Base-by-base conservation (phyloP, 225 moss, liverwort and hornwort species). In the Asterella californica region DNA sequence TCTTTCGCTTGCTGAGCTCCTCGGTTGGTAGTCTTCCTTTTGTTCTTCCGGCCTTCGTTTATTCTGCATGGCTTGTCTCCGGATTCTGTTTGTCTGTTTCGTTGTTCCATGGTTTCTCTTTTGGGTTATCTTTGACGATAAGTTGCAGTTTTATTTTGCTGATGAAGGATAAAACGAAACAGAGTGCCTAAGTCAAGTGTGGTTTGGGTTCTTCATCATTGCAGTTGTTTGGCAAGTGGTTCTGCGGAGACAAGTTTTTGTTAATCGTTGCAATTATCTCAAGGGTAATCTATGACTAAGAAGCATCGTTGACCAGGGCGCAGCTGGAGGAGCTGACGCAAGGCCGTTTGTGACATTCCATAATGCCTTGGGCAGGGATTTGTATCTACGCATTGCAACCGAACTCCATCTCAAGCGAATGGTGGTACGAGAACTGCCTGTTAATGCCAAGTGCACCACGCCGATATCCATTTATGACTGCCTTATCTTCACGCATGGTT, bases 391-490 rank as follows among this genome's bases (percentile, higher is more conserved):
- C 34, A 99, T 99, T 85, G 99, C 99, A 60, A 99, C 99, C 25
- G 99, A 99, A 82, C 99, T 99, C 82, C 99, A 99, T 88, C 91
- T 99, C 36, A 99, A 99, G 89, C 99, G 99, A 75, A 99, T 99
- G 99, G 99, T 99, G 99, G 97, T 99, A 87, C 83, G 97, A 68
- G 36, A 57, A 52, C 8, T 74, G 46, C 32, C 30, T 50, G 50
- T 74, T 15, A 25, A 46, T 10, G 46, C 47, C 67, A 67, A 67
- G 67, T 67, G 15, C 67, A 36, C 67, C 70, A 71, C 70, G 45
- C 10, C 29, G 12, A 32, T 19, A 57, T 24, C 57, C 22, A 2
- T 19, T 21, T 57, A 24, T 57, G 24, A 57, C 57, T 57, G 57
- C 24, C 24, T 57, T 57, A 5, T 57, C 5, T 19, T 36, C 67